A percentile compares a stretch with the other conserved stretches of the same genome.
Evolutionary conservation across 2,329 filamentous ascomycete species (phyloP).

Genomic region (Spiromastix sp.): DNA sequence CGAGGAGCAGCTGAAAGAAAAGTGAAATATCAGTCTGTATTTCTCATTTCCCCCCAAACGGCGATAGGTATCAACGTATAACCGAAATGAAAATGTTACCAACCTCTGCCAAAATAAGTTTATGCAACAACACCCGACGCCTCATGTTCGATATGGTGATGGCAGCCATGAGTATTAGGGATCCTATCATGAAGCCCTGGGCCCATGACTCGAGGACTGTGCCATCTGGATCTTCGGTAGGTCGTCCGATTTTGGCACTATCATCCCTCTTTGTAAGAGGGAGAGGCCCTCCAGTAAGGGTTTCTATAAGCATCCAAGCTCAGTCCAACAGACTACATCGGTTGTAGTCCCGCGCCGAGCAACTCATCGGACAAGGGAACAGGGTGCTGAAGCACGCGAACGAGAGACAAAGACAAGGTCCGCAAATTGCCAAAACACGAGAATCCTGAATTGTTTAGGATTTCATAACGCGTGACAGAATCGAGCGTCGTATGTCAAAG

Average conservation of each 20-base stretch:
- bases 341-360: too few relatives aligned
- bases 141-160: conserved; percentile 43
- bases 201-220: conserved; percentile 38
- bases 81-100: conserved; percentile 4
- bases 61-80: too few relatives aligned
- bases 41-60: too few relatives aligned
- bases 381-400: too few relatives aligned
- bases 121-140: conserved; percentile 37
- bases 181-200: conserved; percentile 40
- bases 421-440: too few relatives aligned
- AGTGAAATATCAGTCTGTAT: neutral
- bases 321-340: too few relatives aligned
- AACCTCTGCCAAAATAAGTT: conserved; percentile 41
- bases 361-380: too few relatives aligned
- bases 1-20: conserved; percentile 40
- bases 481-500: too few relatives aligned
- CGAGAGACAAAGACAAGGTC: too few relatives aligned
- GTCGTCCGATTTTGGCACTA: conserved; percentile 6
- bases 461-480: too few relatives aligned
- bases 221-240: conserved; percentile 18
- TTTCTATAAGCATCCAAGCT: too few relatives aligned
- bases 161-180: conserved; percentile 38
- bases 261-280: conserved; percentile 1
- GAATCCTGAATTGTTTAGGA: too few relatives aligned
- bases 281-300: conserved; percentile 1